Base-by-base conservation (phyloP, 352 stramenopile species). In the Globisporangium canariense region DNA sequence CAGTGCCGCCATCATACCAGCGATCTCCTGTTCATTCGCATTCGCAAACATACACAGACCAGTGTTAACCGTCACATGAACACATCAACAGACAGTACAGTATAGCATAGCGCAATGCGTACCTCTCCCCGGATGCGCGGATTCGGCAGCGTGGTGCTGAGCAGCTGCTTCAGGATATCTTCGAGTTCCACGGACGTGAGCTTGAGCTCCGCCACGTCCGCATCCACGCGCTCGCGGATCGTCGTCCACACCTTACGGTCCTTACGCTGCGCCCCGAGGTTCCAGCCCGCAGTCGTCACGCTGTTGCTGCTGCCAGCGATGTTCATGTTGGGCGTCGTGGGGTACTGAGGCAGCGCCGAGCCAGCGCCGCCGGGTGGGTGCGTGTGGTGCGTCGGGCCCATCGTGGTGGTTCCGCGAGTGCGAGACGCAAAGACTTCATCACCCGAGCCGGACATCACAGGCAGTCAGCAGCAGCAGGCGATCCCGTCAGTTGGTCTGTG, bases 101-200 rank as follows among this genome's bases (percentile, higher is more conserved):
- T 30, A 30, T 52, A 1, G 2, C 8, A 38, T 16, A 10, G 14
- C 18, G 18, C 22, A n/a, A 28, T 47, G 60, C 73, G 4, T 67
- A 83, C 77, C 46, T 88, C 86, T 52, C 80, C 73, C 57, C 83
- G 73, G 62, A 92, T 86, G 22, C 82, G 77, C 51, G 83, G 60
- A 46, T 86, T 90, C n/a, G 85, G 83, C 45, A 91, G 62, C 38
- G 72, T 47, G 22, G 92, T 65, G 49, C 50, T 56, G 43, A 89
- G 58, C n/a, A 92, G 63, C 62, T 94, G 83, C 46, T 74, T 75
- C 3, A 94, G 61, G n/a, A 91, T 89, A n/a, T 94, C 86, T 46
- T 94, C 83, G 58, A 92, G 64, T 49, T 94, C 81, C 58, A 93
- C 85, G 9, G 83, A 76, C 60, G 81, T 92, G 59, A 94, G 74